Base-by-base conservation (phyloP, 768 basidiomycete genomes). In the Plicaturopsis crispa region DNA sequence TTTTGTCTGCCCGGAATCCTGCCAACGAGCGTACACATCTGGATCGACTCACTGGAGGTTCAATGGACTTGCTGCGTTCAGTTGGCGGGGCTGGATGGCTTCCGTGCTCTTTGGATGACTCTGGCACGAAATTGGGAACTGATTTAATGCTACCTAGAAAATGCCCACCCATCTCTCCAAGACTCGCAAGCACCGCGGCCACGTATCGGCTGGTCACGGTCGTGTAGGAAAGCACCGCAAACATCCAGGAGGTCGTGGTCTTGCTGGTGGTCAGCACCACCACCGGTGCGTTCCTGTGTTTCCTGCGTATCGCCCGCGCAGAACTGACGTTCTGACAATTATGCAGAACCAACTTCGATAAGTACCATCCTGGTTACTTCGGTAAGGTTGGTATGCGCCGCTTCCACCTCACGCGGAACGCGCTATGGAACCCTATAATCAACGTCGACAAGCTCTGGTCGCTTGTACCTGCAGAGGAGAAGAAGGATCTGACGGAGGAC, bases 151-250 rank as follows among this genome's bases (percentile, higher is more conserved):
- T 35, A 6, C 28, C 45, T 44, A 33, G 65, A 66, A 69, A 66
- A 97, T 96, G 96, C 96, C 96, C 65, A 90, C 93, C 63, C 91
- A 76, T 62, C 73, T 92, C 72, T 75, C 83, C 55, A 97, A 97
- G 71, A 98, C 94, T 67, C 84, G 94, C 71, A 99, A 99, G 72
- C 93, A 96, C 71, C 81, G 94, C 60, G 94, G 94, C 56, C 93
- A 98, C 74, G 93, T 99, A 55, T 99, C 94, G 52, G 92, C 93
- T 61, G 96, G 96, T 72, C 85, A 98, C 69, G 96, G 96, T 65
- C 94, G 96, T 86, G 89, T 99, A 59, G 96, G 96, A 53, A 98
- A 98, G 80, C 96, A 99, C 80, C 87, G 96, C 66, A 98, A 97
- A 69, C 94, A 97, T 63, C 96, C 96, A 40, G 96, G 96, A 73